These are phyloP conservation scores for Penicillium concentricum DNA, from an alignment of 2,329 filamentous ascomycete species.

Conservation along the genomic window DNA sequence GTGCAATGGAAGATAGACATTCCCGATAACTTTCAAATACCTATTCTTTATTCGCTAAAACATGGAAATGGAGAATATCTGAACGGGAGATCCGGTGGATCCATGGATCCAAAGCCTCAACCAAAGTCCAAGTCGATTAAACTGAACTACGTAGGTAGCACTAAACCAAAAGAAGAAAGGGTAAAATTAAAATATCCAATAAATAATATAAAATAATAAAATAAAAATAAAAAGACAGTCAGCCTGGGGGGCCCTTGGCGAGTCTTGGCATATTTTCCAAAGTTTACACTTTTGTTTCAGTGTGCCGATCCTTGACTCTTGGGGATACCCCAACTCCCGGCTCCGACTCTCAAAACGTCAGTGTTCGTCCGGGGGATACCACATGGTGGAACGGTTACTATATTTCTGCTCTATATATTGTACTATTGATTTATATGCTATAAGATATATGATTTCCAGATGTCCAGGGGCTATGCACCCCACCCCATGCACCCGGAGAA, in stretches of 20 bases:
- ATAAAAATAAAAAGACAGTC: constrained; percentile 2
- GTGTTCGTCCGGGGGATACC: constrained; percentile 4
- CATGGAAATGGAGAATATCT: too few relatives aligned
- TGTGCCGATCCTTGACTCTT: constrained; percentile 4
- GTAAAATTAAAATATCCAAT: neutral
- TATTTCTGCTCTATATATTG: neutral
- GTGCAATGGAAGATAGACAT: too few relatives aligned
- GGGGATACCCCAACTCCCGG: neutral
- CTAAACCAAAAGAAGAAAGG: neutral
- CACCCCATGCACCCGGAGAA: constrained; percentile 3
- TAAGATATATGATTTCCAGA: neutral
- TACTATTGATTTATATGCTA: neutral
- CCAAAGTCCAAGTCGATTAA: neutral
- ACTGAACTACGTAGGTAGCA: too few relatives aligned
- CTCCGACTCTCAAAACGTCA: neutral
- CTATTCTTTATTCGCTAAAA: too few relatives aligned
- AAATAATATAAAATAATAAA: neutral
- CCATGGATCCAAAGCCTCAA: neutral
- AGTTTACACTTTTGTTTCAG: constrained; percentile 18
- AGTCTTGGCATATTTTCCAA: constrained; percentile 6
- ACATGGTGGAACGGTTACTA: neutral
- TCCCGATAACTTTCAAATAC: too few relatives aligned
- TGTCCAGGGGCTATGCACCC: neutral
- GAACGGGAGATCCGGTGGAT: neutral
- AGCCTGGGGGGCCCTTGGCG: constrained; percentile 12